Evolutionary conservation across 352 stramenopile species (phyloP).

Genomic region (Globisporangium irregulare): DNA sequence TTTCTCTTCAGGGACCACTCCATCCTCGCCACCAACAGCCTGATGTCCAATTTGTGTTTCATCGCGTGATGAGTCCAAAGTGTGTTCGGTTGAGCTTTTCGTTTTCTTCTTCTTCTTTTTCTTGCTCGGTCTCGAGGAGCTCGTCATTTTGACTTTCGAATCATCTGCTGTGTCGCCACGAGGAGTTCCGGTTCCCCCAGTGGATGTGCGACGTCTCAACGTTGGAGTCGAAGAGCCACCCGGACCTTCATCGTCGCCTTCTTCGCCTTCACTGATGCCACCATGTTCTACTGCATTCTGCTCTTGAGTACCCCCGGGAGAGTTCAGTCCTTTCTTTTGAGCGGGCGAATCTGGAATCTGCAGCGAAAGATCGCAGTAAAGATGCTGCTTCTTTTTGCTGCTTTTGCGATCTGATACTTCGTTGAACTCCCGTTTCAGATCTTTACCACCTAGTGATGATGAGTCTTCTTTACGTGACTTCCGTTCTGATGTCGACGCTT

Average conservation of each 20-base stretch:
- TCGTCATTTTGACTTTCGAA: conserved; percentile 4
- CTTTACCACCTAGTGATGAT: conserved; percentile 1
- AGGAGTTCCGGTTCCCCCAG: conserved; percentile 7
- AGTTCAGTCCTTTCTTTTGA: conserved; percentile 9
- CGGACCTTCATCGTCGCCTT: conserved; percentile 46
- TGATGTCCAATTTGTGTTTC: conserved; percentile 21
- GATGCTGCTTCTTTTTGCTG: conserved; percentile 16
- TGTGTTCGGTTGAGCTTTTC: conserved; percentile 18
- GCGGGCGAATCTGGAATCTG: conserved; percentile 30
- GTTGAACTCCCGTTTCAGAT: conserved; percentile 4
- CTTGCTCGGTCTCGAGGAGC: conserved; percentile 23
- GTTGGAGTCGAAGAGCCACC: conserved; percentile 23
- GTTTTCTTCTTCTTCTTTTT: conserved; percentile 68
- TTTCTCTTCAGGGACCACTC: conserved; percentile 24
- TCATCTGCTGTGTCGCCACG: conserved; percentile 8
- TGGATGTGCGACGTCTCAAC: conserved; percentile 17
- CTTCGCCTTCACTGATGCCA: conserved; percentile 42
- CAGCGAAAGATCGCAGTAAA: conserved; percentile 17
- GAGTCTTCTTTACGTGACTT: conserved; percentile 8
- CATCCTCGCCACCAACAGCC: conserved; percentile 23
- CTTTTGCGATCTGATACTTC: conserved; percentile 8
- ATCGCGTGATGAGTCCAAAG: conserved; percentile 9
- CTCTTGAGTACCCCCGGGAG: background rate
- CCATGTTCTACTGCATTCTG: background rate
- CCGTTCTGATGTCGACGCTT: conserved; percentile 12